Percentiles rank a stretch among this genome's conserved stretches.
These are phyloP conservation scores for Astrothelium macrocarpum DNA, from an alignment of 495 filamentous ascomycete genomes.

Conservation along the genomic window DNA sequence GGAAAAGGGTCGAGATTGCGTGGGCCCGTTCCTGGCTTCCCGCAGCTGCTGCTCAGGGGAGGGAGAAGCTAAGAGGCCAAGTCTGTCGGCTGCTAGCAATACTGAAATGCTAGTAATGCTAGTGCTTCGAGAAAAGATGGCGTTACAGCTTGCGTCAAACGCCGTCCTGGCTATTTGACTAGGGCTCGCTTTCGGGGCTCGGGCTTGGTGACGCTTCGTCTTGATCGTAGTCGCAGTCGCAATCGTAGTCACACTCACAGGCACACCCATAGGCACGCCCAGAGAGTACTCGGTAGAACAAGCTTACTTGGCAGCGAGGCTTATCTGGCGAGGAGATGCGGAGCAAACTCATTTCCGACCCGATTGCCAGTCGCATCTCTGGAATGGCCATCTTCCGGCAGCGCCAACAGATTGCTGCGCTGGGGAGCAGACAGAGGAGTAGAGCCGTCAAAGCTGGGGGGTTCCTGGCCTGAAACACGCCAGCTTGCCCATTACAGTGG, in stretches of 20 bases:
- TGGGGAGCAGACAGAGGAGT: background rate
- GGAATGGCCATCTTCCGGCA: background rate
- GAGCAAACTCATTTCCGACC: too few relatives aligned
- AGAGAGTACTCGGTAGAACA: too few relatives aligned
- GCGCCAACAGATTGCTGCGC: background rate
- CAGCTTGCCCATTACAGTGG: background rate
- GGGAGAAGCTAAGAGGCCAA: background rate
- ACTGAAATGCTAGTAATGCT: too few relatives aligned
- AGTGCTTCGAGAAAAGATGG: background rate
- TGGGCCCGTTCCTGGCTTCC: background rate
- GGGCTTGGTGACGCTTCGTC: background rate
- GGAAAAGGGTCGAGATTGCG: background rate
- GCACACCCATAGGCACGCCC: too few relatives aligned
- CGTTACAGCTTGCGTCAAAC: slow-evolving; percentile 3
- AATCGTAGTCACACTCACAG: too few relatives aligned
- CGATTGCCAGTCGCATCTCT: background rate
- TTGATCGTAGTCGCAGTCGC: background rate
- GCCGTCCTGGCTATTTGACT: background rate
- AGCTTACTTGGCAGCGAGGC: background rate
- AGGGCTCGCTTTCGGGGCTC: background rate
- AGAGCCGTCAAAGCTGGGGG: background rate
- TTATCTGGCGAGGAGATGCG: too few relatives aligned
- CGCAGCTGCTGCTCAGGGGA: background rate
- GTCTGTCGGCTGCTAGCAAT: background rate
- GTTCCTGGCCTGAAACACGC: background rate